Evolutionary conservation across 1,284 basidiomycete species (phyloP).

Genomic region (Exobasidium cylindrosporum): DNA sequence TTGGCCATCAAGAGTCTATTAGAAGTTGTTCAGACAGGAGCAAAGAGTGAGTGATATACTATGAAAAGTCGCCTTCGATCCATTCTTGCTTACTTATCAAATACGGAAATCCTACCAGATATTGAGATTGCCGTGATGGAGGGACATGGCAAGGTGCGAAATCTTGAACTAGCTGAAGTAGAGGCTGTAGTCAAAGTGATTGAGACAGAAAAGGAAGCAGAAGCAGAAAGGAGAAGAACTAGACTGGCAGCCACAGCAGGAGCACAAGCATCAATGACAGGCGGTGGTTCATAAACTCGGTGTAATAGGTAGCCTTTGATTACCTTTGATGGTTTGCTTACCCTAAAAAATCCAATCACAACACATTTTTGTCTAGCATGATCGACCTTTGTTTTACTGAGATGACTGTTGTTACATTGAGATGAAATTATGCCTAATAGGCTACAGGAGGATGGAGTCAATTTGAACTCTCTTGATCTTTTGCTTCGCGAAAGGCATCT

Average conservation of each 20-base stretch:
- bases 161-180: slow-evolving; percentile 47
- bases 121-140: slow-evolving; percentile 54
- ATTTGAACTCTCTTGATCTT: background rate
- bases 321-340: no score
- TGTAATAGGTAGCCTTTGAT: background rate
- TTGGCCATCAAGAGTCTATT: slow-evolving; percentile 91
- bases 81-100: background rate
- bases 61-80: background rate
- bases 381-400: background rate
- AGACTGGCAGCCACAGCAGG: slow-evolving; percentile 51
- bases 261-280: slow-evolving; percentile 45
- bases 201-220: slow-evolving; percentile 51
- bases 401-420: slow-evolving; percentile 2
- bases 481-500: slow-evolving; percentile 12
- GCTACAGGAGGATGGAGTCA: background rate
- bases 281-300: slow-evolving; percentile 6
- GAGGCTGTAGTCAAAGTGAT: slow-evolving; percentile 51
- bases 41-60: slow-evolving; percentile 65
- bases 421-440: background rate
- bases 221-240: slow-evolving; percentile 52
- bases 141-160: slow-evolving; percentile 43
- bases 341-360: no score
- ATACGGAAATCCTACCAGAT: slow-evolving; percentile 30
- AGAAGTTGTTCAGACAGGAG: slow-evolving; percentile 98
- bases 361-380: background rate